Evolutionary conservation across 2,329 filamentous ascomycete species (phyloP).

Genomic region (Didymella glomerata): DNA sequence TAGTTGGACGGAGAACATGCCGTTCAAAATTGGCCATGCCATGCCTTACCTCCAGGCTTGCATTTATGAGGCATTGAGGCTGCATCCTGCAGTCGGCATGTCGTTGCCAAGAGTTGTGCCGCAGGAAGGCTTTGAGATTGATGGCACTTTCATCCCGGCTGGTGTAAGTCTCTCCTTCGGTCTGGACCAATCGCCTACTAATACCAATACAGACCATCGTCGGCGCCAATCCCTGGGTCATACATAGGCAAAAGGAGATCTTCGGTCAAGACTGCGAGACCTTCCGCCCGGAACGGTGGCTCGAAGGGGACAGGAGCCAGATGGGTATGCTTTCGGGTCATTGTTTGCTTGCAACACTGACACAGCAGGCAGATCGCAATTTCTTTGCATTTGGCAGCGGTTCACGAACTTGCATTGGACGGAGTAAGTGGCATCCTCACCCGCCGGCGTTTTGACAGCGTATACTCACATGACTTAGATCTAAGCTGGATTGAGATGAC

Average conservation of each 20-base stretch:
- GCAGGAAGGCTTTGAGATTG: constrained; percentile 22
- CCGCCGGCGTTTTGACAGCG: no score
- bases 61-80: constrained; percentile 33
- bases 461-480: constrained; percentile 3
- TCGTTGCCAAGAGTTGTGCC: constrained; percentile 29
- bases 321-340: constrained; percentile 11
- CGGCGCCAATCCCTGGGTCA: constrained; percentile 28
- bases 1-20: constrained; percentile 1
- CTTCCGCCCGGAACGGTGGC: constrained; percentile 29
- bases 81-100: constrained; percentile 34
- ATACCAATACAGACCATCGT: constrained; percentile 17
- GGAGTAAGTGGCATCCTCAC: constrained; percentile 10
- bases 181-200: background rate
- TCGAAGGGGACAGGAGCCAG: constrained; percentile 19
- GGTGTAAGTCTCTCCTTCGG: constrained; percentile 11
- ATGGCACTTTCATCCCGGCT: constrained; percentile 24
- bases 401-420: constrained; percentile 22
- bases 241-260: constrained; percentile 25
- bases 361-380: constrained; percentile 12
- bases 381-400: constrained; percentile 27
- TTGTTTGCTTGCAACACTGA: background rate
- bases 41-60: constrained; percentile 37
- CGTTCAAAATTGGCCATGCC: constrained; percentile 26
- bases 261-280: constrained; percentile 27
- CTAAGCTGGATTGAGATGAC: constrained; percentile 48